These are phyloP conservation scores for Auxenochlorella pyrenoidosa DNA, from an alignment of 139 green algal species.

Conservation along the genomic window DNA sequence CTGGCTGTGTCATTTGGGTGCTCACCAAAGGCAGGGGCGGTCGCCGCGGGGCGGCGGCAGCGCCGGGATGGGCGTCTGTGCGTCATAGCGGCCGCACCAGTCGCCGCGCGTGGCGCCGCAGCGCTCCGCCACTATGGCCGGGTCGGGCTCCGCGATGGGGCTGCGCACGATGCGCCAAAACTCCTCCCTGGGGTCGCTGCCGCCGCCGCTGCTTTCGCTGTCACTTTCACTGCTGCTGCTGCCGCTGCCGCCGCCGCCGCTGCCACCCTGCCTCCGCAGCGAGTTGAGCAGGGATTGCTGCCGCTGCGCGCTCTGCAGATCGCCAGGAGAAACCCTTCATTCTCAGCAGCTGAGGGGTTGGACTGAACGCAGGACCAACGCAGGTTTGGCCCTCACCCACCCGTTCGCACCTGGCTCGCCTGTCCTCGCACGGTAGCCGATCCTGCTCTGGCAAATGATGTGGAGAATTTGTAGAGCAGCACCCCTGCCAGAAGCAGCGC, in stretches of 20 bases:
- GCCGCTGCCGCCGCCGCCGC: background rate
- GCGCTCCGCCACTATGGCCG: background rate
- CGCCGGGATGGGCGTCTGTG: background rate
- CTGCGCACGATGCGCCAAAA: background rate
- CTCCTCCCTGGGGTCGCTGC: background rate
- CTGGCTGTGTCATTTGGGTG: too few relatives aligned
- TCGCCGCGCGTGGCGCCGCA: background rate
- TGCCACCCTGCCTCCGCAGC: background rate
- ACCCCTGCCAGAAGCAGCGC: background rate
- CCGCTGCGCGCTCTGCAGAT: background rate
- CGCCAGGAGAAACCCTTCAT: too few relatives aligned
- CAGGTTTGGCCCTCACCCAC: too few relatives aligned
- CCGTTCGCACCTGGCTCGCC: background rate
- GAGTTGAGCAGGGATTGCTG: background rate
- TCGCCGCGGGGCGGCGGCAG: background rate
- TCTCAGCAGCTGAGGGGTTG: too few relatives aligned
- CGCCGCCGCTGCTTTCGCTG: background rate
- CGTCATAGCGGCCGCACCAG: slow-evolving; percentile 23
- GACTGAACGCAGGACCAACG: too few relatives aligned
- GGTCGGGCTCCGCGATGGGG: background rate
- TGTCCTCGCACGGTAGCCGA: background rate
- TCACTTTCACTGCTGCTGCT: background rate
- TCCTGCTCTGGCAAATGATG: background rate
- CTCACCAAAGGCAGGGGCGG: slow-evolving; percentile 9
- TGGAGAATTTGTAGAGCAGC: background rate